phyloP scores from a whole-genome alignment of 2,329 filamentous ascomycete genomes.

The Epichloe festucae region DNA sequence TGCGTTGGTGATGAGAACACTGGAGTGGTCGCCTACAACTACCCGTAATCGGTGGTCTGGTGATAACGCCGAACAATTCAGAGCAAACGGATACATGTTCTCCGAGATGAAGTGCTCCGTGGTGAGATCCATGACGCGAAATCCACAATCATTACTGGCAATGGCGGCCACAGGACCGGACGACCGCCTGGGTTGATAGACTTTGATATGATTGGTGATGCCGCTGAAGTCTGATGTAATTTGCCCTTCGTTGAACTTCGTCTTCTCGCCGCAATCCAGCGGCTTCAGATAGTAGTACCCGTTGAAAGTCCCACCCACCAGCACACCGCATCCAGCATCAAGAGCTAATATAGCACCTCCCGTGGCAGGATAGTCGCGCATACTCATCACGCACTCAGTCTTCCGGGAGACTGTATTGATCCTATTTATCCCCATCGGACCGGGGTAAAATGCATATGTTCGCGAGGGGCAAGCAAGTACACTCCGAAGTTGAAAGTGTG shows the following conservation, averaged over 20 bases:
- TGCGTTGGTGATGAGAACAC: slow-evolving; percentile 55
- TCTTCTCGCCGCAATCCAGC: slow-evolving; percentile 27
- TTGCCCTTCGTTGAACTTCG: slow-evolving; percentile 27
- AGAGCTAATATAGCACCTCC: slow-evolving; percentile 36
- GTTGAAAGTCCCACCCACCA: slow-evolving; percentile 46
- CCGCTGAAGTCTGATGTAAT: slow-evolving; percentile 36
- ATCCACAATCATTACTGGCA: slow-evolving; percentile 47
- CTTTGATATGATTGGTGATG: slow-evolving; percentile 53
- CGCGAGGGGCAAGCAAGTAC: slow-evolving; percentile 44
- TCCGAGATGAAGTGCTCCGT: slow-evolving; percentile 46
- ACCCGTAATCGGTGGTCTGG: slow-evolving; percentile 59
- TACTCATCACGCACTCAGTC: slow-evolving; percentile 31
- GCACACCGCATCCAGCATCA: slow-evolving; percentile 37
- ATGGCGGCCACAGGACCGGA: slow-evolving; percentile 43
- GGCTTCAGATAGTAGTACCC: slow-evolving; percentile 40
- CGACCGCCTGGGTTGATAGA: slow-evolving; percentile 40
- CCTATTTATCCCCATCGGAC: slow-evolving; percentile 33
- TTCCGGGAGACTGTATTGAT: slow-evolving; percentile 37
- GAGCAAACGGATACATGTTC: slow-evolving; percentile 41
- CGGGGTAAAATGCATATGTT: slow-evolving; percentile 44
- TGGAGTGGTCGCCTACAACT: slow-evolving; percentile 55
- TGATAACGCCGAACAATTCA: slow-evolving; percentile 63
- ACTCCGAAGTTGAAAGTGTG: slow-evolving; percentile 56
- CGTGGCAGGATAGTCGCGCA: slow-evolving; percentile 23
- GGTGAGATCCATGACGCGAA: slow-evolving; percentile 45